A percentile compares a stretch with the other conserved stretches of the same genome.
These are phyloP conservation scores for Hymenotorrendiella dingleyae DNA, from an alignment of 2,329 filamentous ascomycete genomes.

Conservation along the genomic window DNA sequence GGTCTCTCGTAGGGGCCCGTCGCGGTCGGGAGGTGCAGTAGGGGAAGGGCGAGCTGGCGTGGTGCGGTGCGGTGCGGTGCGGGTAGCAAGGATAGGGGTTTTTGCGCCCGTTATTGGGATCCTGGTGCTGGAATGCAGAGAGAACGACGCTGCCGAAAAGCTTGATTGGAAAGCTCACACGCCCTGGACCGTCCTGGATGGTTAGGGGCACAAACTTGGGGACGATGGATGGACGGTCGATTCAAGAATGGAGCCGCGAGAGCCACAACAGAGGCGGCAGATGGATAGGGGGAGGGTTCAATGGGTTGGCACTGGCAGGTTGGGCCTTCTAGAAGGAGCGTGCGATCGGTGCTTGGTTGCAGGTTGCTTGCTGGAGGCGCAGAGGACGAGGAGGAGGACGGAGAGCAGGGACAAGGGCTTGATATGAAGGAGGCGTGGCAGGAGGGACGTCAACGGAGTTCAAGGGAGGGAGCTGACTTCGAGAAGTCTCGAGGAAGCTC, in stretches of 20 bases:
- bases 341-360: background rate
- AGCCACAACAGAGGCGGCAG: conserved; percentile 6
- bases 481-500: conserved; percentile 5
- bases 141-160: too few relatives aligned
- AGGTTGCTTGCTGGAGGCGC: background rate
- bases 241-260: background rate
- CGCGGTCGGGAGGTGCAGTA: too few relatives aligned
- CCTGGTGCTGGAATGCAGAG: conserved; percentile 17
- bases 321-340: background rate
- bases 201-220: background rate
- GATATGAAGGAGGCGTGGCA: background rate
- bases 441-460: background rate
- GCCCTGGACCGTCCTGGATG: too few relatives aligned
- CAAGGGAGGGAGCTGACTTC: background rate
- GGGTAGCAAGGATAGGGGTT: conserved; percentile 23
- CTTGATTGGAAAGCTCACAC: too few relatives aligned
- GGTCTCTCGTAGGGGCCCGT: conserved; percentile 21
- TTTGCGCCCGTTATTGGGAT: conserved; percentile 14
- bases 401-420: conserved; percentile 4
- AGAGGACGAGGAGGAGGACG: background rate
- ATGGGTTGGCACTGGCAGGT: background rate
- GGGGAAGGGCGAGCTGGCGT: too few relatives aligned
- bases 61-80: conserved; percentile 11
- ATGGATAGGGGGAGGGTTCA: conserved; percentile 11
- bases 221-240: background rate